Evolutionary conservation across 441 rosid species (phyloP), one percentile per base, ranked within the genome.

Genomic region (Codiaeum variegatum): DNA sequence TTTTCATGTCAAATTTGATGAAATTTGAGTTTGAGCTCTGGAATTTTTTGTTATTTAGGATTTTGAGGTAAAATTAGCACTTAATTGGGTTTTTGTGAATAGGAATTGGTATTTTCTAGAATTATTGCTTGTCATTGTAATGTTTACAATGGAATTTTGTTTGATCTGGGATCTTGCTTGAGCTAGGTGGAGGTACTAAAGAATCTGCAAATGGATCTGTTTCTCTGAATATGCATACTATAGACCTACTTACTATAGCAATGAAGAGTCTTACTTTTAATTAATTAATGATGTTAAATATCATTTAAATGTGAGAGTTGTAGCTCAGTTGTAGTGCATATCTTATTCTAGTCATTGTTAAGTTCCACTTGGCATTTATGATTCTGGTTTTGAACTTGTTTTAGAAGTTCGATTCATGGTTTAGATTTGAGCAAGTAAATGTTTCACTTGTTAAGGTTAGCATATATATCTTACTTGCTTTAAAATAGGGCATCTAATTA

Each of bases 11-110:
- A 69, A 23, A 58, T 34, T 54, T 10, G 21, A 21, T 47, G 24
- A 28, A 40, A n/a, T 67, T 59, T 7, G 10, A 46, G 19, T 18
- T 52, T 73, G 18, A 69, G 60, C 24, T 73, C 18, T 55, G 49
- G 47, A 55, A 16, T 38, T 67, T 67, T 67, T n/a, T 61, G 61
- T 74, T 60, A 26, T 68, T 70, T 59, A 32, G 60, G 42, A 69
- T 18, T 40, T 36, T 69, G 36, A 36, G 16, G 69, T 15, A 16
- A 29, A 4, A 23, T 38, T 26, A n/a, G 10, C 62, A 15, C 32
- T 29, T 58, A 24, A 32, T 47, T 59, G 31, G 42, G 21, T 63
- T 58, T 24, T 38, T 58, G 31, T 40, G 42, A 51, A 21, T 10
- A 2, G 49, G 38, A 42, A 7, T 24, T 66, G 51, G 11, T 51